Conservation (phyloP, 805 yeast species). For the Suhomyces pyralidae region DNA sequence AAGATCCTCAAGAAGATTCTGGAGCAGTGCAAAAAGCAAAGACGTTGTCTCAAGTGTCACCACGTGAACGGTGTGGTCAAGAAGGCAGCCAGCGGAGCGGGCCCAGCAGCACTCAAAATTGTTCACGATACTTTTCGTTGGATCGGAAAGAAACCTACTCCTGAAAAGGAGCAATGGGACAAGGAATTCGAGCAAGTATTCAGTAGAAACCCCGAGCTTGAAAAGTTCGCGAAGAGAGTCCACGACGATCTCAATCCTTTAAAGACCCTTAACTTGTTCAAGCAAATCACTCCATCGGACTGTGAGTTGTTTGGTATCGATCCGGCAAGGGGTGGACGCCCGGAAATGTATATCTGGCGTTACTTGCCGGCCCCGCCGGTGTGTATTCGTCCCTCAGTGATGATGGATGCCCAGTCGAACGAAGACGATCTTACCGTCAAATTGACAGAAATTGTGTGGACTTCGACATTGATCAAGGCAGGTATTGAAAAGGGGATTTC, state of each 20-base stretch:
- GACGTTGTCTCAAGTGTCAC: conserved; percentile 85
- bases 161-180: conserved; percentile 85
- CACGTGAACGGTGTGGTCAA: conserved; percentile 95
- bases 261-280: conserved; percentile 81
- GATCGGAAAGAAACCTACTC: conserved; percentile 85
- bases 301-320: conserved; percentile 92
- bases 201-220: conserved; percentile 79
- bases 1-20: conserved; percentile 73
- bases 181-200: conserved; percentile 77
- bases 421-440: conserved; percentile 98
- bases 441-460: conserved; percentile 94
- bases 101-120: conserved; percentile 90
- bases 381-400: conserved; percentile 95
- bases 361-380: conserved; percentile 99
- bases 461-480: conserved; percentile 88
- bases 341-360: conserved; percentile 96
- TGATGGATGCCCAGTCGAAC: conserved; percentile 88
- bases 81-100: conserved; percentile 88
- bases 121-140: conserved; percentile 95
- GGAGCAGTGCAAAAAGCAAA: conserved; percentile 93
- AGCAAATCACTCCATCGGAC: conserved; percentile 79
- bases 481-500: conserved; percentile 95
- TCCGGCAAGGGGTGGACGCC: conserved; percentile 83
- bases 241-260: conserved; percentile 93
- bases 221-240: conserved; percentile 79